phyloP scores from a whole-genome alignment of 108 stramenopile species.

The Skeletonema grethae region DNA sequence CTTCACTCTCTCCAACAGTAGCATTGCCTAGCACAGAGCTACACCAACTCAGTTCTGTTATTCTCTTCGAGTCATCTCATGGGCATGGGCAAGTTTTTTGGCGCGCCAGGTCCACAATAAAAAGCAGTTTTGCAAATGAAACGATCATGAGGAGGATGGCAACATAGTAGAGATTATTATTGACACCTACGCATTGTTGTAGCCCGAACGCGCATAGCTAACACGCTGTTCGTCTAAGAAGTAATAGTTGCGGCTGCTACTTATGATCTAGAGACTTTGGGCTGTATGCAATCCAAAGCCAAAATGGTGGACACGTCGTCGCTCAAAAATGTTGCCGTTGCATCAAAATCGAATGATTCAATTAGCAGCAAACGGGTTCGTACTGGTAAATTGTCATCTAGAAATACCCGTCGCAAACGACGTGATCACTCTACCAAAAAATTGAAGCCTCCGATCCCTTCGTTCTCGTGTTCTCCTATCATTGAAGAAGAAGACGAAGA shows the following conservation, averaged over 20 bases:
- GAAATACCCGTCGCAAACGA: constrained; percentile 30
- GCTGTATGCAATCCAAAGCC: neutral
- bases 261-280: neutral
- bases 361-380: neutral
- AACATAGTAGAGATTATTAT: neutral
- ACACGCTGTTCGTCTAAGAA: no score
- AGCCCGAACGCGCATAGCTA: no score
- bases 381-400: constrained; percentile 31
- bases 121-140: no score
- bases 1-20: no score
- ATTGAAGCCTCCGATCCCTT: constrained; percentile 20
- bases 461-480: constrained; percentile 21
- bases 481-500: constrained; percentile 10
- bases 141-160: no score
- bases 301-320: constrained; percentile 3
- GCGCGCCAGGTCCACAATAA: no score
- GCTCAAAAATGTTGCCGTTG: neutral
- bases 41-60: no score
- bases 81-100: no score
- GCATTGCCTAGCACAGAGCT: no score
- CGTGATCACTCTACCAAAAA: constrained; percentile 9
- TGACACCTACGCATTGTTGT: no score
- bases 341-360: constrained; percentile 3
- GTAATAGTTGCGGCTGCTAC: neutral
- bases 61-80: no score